Base-by-base conservation (phyloP, 176 grass and related monocot genomes). In the Avena insularis region DNA sequence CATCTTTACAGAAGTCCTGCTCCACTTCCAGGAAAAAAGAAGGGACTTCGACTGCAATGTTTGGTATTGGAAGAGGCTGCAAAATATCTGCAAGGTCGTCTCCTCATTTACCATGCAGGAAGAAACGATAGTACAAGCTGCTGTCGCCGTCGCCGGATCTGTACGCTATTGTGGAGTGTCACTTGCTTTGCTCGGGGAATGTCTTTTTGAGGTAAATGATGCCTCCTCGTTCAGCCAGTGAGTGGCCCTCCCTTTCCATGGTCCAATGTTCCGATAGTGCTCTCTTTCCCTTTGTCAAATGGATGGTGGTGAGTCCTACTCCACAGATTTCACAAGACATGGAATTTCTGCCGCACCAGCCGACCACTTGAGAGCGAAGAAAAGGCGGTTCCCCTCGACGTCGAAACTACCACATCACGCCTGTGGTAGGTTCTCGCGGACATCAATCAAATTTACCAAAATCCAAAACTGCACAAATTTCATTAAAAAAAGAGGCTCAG, bases 281-380 rank as follows among this genome's bases (percentile, higher is more conserved):
- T 58, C 77, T 64, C 58, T 17, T 40, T 47, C 57, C 33, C 54
- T 79, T 68, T 12, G 33, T 87, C 25, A 84, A 36, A 29, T 29
- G 47, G 72, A 68, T 25, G 85, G 85, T 75, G 75, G 58, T 1
- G 81, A 80, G 76, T 84, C 85, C 68, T 66, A 16, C 50, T 90
- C 84, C 29, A 53, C 71, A 50, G 75, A 15, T 57, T 64, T 78
- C 80, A 56, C 75, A 66, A 66, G 80, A 19, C 49, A 84, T 4
- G 35, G 67, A 66, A 55, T 61, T 83, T 74, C 43, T 11, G 63
- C n/a, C 33, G 20, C 57, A 65, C 65, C 48, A 17, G 61, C 21
- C 3, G 47, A 62, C 84, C 70, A 51, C 57, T 86, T 12, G 10
- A 82, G 35, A 7, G 40, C 62, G 25, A 33, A 33, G 4, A 4